Evolutionary conservation across 2,329 filamentous ascomycete species (phyloP).

Genomic region (Rachicladosporium sp.): DNA sequence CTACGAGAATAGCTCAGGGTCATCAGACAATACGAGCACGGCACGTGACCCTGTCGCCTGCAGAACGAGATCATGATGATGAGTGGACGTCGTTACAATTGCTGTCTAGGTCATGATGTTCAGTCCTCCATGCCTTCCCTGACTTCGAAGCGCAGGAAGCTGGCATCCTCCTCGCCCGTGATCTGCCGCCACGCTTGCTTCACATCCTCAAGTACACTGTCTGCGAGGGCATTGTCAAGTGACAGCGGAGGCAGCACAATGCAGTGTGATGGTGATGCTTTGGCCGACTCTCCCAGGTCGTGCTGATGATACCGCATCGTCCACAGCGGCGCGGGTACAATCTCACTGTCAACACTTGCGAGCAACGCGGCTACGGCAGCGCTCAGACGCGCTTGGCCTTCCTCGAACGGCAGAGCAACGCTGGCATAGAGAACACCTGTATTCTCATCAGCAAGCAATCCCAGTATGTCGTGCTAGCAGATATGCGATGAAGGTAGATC

Average conservation of each 20-base stretch:
- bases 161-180: constrained; percentile 38
- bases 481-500: constrained; percentile 22
- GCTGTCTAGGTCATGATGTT: constrained; percentile 19
- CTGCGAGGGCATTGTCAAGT: constrained; percentile 62
- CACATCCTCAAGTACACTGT: constrained; percentile 54
- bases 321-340: constrained; percentile 32
- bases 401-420: constrained; percentile 26
- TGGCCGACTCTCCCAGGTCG: constrained; percentile 14
- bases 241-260: constrained; percentile 41
- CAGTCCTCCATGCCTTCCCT: constrained; percentile 53
- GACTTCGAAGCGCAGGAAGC: constrained; percentile 71
- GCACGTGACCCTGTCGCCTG: no score
- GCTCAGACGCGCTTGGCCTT: constrained; percentile 26
- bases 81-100: no score
- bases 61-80: no score
- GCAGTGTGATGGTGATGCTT: constrained; percentile 9
- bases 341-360: constrained; percentile 21
- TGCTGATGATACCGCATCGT: constrained; percentile 40
- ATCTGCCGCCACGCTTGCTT: constrained; percentile 57
- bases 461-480: neutral
- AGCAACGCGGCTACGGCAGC: constrained; percentile 34
- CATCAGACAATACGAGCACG: no score
- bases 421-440: constrained; percentile 49
- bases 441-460: constrained; percentile 18
- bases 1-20: no score